Evolutionary conservation across 176 grass and related monocot species (phyloP).

Genomic region (Eremochloa ophiuroides): DNA sequence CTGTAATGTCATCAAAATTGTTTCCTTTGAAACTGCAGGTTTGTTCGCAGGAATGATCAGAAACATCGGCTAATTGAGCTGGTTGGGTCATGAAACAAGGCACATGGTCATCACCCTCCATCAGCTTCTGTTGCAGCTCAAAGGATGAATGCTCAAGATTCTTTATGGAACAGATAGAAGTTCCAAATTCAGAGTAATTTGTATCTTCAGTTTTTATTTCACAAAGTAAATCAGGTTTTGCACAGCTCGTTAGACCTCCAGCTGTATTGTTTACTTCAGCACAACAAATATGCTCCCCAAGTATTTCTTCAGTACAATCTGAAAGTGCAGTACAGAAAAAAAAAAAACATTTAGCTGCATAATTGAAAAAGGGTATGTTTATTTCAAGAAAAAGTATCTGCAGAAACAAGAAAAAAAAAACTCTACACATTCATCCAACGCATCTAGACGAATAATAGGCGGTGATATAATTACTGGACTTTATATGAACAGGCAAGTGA

Average conservation of each 20-base stretch:
- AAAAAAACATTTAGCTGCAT: background rate
- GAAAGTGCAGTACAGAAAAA: conserved; percentile 7
- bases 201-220: conserved; percentile 29
- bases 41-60: conserved; percentile 12
- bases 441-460: background rate
- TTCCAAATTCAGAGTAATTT: conserved; percentile 9
- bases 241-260: background rate
- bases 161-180: conserved; percentile 12
- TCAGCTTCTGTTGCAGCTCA: conserved; percentile 20
- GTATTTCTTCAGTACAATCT: conserved; percentile 29
- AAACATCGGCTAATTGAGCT: conserved; percentile 24
- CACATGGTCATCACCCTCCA: background rate
- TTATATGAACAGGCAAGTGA: background rate
- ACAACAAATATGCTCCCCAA: conserved; percentile 9
- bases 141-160: background rate
- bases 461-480: conserved; percentile 15
- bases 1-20: conserved; percentile 12
- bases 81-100: conserved; percentile 15
- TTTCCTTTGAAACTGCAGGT: conserved; percentile 9
- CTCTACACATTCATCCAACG: background rate
- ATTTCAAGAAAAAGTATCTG: background rate
- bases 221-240: conserved; percentile 1
- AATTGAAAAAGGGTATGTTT: no score
- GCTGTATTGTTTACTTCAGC: conserved; percentile 10
- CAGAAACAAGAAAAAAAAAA: background rate